phyloP scores from a whole-genome alignment of 805 yeast genomes.

The Pichia rugopelliculosa region DNA sequence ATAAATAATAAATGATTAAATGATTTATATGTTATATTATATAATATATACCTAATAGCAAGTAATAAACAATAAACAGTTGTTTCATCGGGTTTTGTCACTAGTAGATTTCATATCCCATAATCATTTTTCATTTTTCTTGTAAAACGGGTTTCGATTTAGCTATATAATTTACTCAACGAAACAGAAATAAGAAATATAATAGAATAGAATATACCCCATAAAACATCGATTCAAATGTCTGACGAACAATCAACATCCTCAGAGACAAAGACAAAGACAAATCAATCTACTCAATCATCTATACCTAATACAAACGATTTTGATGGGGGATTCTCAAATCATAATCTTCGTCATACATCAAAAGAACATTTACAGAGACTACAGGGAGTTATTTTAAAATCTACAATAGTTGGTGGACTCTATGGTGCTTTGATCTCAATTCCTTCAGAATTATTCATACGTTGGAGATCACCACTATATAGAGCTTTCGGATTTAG shows the following conservation, averaged over 20 bases:
- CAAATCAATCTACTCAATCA: background rate
- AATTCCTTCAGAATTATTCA: conserved; percentile 29
- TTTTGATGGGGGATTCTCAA: conserved; percentile 16
- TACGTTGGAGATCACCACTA: conserved; percentile 32
- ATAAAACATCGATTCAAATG: conserved; percentile 1
- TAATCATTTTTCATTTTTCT: background rate
- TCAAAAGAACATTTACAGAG: conserved; percentile 19
- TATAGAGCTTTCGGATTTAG: conserved; percentile 31
- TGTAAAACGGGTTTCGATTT: background rate
- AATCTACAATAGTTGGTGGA: conserved; percentile 29
- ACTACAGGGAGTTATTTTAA: conserved; percentile 24
- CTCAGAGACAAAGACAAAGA: background rate
- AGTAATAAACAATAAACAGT: too few relatives aligned
- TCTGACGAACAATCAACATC: background rate
- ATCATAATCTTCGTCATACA: conserved; percentile 12
- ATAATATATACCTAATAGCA: background rate
- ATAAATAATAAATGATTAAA: background rate
- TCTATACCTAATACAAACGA: too few relatives aligned
- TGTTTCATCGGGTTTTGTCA: conserved; percentile 1
- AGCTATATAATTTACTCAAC: too few relatives aligned
- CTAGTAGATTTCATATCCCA: background rate
- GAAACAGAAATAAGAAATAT: too few relatives aligned
- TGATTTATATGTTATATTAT: background rate
- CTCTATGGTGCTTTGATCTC: conserved; percentile 32
- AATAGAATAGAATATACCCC: too few relatives aligned